Conservation (phyloP, 805 yeast genomes). For the Candida takata region DNA sequence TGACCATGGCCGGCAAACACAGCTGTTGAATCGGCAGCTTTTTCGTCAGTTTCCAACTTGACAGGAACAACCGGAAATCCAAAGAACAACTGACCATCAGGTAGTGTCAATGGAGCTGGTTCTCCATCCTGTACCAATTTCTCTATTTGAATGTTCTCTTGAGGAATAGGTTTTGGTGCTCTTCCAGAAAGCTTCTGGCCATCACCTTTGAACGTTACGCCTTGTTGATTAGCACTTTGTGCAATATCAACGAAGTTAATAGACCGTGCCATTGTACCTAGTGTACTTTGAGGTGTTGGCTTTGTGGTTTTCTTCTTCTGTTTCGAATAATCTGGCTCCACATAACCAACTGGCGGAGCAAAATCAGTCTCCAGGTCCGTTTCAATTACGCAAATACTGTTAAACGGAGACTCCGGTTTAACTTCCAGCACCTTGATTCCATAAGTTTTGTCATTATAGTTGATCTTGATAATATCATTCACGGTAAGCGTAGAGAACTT, state of each 20-base stretch:
- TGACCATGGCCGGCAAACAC: slow-evolving; percentile 66
- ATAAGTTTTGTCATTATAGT: slow-evolving; percentile 72
- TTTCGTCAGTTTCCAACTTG: slow-evolving; percentile 30
- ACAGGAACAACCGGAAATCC: slow-evolving; percentile 73
- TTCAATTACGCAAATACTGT: slow-evolving; percentile 89
- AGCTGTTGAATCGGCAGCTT: slow-evolving; percentile 4
- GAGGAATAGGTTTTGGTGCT: slow-evolving; percentile 21
- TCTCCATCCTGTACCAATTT: slow-evolving; percentile 50
- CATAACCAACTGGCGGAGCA: slow-evolving; percentile 98
- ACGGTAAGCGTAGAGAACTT: slow-evolving; percentile 84
- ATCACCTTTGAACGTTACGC: slow-evolving; percentile 42
- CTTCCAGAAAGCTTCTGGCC: slow-evolving; percentile 73
- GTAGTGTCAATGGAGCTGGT: slow-evolving; percentile 66
- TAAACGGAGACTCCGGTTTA: slow-evolving; percentile 59
- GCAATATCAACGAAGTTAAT: slow-evolving; percentile 60
- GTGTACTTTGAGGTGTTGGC: slow-evolving; percentile 25
- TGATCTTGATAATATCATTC: slow-evolving; percentile 76
- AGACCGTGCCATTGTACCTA: slow-evolving; percentile 72
- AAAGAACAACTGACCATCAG: slow-evolving; percentile 84
- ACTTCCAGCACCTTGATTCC: slow-evolving; percentile 81
- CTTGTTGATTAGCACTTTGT: slow-evolving; percentile 30
- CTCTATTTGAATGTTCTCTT: slow-evolving; percentile 25
- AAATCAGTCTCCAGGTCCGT: slow-evolving; percentile 96
- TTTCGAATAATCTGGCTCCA: slow-evolving; percentile 70
- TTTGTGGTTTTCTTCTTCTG: slow-evolving; percentile 5